Evolutionary conservation across 2,329 filamentous ascomycete species (phyloP), one percentile per base, ranked within the genome.

Genomic region (Scedosporium aurantiacum): DNA sequence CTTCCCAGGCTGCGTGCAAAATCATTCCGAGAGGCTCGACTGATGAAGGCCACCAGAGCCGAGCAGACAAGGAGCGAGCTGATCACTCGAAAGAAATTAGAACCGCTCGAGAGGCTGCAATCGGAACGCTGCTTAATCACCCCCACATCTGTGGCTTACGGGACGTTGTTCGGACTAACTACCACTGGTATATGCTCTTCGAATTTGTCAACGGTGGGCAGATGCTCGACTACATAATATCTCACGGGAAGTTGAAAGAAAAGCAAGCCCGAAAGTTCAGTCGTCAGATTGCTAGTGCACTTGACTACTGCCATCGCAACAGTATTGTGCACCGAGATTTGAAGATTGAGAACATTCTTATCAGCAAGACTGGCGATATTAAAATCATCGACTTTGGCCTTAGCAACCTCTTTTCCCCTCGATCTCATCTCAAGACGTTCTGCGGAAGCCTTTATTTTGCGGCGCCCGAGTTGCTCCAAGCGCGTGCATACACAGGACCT

Each of bases 121-220:
- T 99, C 70, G 93, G 97, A 65, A 96, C 90, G 27, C 84, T 99
- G 57, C 83, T 97, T 62, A 91, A 91, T 70, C 94, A 97, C 70
- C 94, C 93, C 14, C 95, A 96, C 71, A 95, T 99, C 63, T 97
- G 94, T 72, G 91, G 90, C 63, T 89, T 99, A 82, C 86, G 91
- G 66, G 94, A 99, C 75, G 91, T 97, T 27, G 89, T 97, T 62
- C 88, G 92, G 62, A 97, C 94, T 58, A 93, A 94, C 70, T 94
- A 97, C 72, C 94, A 99, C 75, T 99, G 94, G 94, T 99, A 99
- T 75, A 99, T 99, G 94, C 85, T 99, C 59, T 99, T 96, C 71
- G 94, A 99, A 76, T 97, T 94, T 73, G 94, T 99, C 74, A 97
- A 99, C 71, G 94, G 94, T 57, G 94, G 94, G 18, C 94, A 99